phyloP scores from a whole-genome alignment of 495 filamentous ascomycete genomes.

The Penicillium canescens region DNA sequence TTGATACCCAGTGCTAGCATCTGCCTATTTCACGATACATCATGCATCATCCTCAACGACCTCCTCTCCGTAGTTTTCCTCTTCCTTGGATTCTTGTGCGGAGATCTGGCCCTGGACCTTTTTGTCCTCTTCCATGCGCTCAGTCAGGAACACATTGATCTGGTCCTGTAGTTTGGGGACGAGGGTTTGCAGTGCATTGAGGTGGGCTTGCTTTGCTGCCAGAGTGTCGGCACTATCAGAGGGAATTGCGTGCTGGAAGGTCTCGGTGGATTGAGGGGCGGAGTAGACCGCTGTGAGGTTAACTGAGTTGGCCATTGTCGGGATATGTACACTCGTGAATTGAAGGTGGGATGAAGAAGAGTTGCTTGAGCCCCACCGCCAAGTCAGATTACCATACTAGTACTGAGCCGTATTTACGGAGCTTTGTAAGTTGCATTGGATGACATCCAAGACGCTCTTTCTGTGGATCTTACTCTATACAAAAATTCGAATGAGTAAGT shows the following conservation, averaged over 20 bases:
- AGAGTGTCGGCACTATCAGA: conserved; percentile 32
- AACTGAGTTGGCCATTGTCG: neutral
- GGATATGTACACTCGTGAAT: neutral
- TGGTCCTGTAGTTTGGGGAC: conserved; percentile 64
- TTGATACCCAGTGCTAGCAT: conserved; percentile 46
- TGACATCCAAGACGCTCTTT: no score
- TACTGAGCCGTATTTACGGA: no score
- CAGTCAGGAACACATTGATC: conserved; percentile 81
- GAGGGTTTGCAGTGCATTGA: conserved; percentile 63
- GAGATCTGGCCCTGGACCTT: conserved; percentile 48
- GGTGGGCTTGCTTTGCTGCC: conserved; percentile 62
- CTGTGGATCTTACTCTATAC: no score
- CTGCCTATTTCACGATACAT: conserved; percentile 5
- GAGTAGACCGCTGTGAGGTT: conserved; percentile 58
- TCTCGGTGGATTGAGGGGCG: conserved; percentile 46
- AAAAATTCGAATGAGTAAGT: no score
- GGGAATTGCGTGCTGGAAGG: conserved; percentile 46
- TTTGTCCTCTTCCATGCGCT: conserved; percentile 88
- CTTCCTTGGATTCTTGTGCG: conserved; percentile 65
- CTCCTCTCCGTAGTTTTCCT: conserved; percentile 87
- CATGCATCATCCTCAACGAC: conserved; percentile 56
- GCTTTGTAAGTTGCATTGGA: no score
- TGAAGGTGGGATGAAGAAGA: neutral
- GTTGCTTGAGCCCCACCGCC: no score
- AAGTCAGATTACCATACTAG: no score